These are phyloP conservation scores for Arthrobotrys megalospora DNA, from an alignment of 2,329 filamentous ascomycete genomes.

Conservation along the genomic window DNA sequence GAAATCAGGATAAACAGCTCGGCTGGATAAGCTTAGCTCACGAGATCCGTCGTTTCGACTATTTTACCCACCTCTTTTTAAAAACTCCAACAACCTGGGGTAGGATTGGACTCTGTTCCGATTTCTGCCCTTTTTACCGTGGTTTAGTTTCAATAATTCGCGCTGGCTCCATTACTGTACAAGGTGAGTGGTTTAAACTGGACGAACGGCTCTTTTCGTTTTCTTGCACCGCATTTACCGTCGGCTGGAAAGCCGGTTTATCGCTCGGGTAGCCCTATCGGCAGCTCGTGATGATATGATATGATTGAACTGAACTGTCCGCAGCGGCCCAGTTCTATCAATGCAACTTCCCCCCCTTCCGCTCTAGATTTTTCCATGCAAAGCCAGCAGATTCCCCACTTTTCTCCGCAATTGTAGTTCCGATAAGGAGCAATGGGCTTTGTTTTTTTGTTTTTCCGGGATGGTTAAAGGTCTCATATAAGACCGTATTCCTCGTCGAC, in stretches of 20 bases:
- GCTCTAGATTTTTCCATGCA: constrained; percentile 26
- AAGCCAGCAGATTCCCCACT: constrained; percentile 27
- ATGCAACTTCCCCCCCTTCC: constrained; percentile 18
- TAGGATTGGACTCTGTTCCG: constrained; percentile 59
- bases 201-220: constrained; percentile 46
- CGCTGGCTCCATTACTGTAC: constrained; percentile 61
- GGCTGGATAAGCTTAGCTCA: constrained; percentile 58
- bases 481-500: constrained; percentile 18
- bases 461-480: constrained; percentile 14
- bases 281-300: constrained; percentile 53
- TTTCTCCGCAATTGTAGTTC: constrained; percentile 28
- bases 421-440: constrained; percentile 25
- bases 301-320: constrained; percentile 3
- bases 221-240: constrained; percentile 19
- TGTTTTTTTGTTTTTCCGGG: constrained; percentile 25
- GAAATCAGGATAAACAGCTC: constrained; percentile 60
- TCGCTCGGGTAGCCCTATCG: constrained; percentile 54
- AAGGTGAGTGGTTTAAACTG: constrained; percentile 58
- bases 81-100: constrained; percentile 53
- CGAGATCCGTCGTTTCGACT: constrained; percentile 57
- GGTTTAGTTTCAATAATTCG: constrained; percentile 56
- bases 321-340: constrained; percentile 13
- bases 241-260: constrained; percentile 29
- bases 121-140: constrained; percentile 60
- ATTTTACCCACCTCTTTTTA: constrained; percentile 38